A percentile compares a stretch with the other conserved stretches of the same genome.
Conservation (phyloP, 2,329 filamentous ascomycete genomes). For the Colletotrichum chlorophyti region DNA sequence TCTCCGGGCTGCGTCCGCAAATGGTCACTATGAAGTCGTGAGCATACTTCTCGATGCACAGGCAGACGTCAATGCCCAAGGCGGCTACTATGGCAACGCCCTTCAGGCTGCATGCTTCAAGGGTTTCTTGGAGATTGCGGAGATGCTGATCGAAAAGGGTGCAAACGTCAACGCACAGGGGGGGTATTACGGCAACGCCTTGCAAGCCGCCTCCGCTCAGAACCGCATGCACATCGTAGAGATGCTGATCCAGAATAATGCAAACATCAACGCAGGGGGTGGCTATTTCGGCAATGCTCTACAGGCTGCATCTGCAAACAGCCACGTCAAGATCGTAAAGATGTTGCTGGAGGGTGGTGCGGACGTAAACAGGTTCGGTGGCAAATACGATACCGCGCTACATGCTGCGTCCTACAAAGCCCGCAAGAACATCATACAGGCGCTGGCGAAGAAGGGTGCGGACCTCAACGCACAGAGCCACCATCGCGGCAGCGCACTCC, state of each 20-base stretch:
- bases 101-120: background rate
- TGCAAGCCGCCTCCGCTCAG: slow-evolving; percentile 26
- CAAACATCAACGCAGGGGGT: background rate
- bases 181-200: slow-evolving; percentile 22
- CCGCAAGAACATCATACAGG: background rate
- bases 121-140: background rate
- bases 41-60: background rate
- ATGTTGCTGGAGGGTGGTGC: too few relatives aligned
- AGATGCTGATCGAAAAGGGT: background rate
- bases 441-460: background rate
- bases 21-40: too few relatives aligned
- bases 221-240: background rate
- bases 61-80: too few relatives aligned
- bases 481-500: background rate
- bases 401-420: too few relatives aligned
- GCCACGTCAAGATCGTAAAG: too few relatives aligned
- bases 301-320: background rate
- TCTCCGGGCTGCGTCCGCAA: too few relatives aligned
- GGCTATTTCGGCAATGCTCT: slow-evolving; percentile 24
- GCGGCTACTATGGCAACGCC: too few relatives aligned
- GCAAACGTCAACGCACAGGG: background rate
- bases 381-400: too few relatives aligned
- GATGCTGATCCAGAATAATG: slow-evolving; percentile 21
- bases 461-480: background rate
- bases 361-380: too few relatives aligned